phyloP scores from a whole-genome alignment of 306 rosid genomes.

The Notholithocarpus densiflorus region DNA sequence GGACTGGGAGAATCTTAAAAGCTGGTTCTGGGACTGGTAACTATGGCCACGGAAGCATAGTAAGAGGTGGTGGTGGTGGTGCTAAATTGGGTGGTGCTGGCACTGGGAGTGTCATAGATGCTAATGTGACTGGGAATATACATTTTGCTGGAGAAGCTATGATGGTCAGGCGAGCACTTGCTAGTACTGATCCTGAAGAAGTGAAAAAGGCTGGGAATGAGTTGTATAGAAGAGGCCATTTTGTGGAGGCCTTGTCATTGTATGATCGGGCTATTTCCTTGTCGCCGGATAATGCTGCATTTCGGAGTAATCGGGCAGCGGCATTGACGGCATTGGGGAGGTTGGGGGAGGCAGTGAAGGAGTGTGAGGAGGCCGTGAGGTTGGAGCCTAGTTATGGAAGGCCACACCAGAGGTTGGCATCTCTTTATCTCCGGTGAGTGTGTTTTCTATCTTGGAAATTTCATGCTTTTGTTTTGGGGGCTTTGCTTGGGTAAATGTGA shows the following conservation, averaged over 20 bases:
- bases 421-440: conserved; percentile 73
- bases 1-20: conserved; percentile 59
- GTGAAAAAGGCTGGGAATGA: conserved; percentile 80
- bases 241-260: conserved; percentile 67
- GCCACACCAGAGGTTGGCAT: conserved; percentile 86
- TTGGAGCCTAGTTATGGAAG: conserved; percentile 80
- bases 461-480: not conserved
- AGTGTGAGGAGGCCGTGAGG: conserved; percentile 82
- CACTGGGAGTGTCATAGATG: not conserved
- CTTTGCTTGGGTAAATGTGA: no score
- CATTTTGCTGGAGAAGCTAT: not conserved
- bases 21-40: conserved; percentile 73
- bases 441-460: not conserved
- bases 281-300: conserved; percentile 68
- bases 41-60: conserved; percentile 94
- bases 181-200: conserved; percentile 70
- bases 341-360: conserved; percentile 70
- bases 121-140: not conserved
- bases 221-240: conserved; percentile 66
- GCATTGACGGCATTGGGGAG: conserved; percentile 76
- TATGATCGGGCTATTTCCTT: conserved; percentile 77
- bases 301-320: conserved; percentile 87
- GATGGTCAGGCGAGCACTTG: not conserved
- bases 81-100: conserved; percentile 16
- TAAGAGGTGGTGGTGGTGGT: conserved; percentile 59